These are phyloP conservation scores for Pseudogymnoascus sp. DNA, from an alignment of 2,329 filamentous ascomycete species.

Conservation along the genomic window DNA sequence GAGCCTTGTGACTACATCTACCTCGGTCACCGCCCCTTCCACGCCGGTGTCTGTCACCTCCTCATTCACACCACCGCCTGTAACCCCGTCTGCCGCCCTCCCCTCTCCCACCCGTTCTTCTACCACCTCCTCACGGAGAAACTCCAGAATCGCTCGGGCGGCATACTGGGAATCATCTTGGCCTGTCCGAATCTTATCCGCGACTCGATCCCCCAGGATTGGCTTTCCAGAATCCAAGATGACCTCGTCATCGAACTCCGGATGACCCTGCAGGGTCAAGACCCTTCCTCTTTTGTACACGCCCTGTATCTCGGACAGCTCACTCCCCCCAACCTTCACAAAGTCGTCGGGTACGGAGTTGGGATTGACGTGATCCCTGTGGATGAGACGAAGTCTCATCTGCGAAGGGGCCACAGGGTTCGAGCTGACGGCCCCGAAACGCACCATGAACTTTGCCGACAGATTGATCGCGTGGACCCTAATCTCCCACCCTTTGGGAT, in stretches of 20 bases:
- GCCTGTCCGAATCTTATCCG: neutral
- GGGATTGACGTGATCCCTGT: conserved; percentile 28
- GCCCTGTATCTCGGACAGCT: conserved; percentile 34
- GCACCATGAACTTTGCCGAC: conserved; percentile 19
- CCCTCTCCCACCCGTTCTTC: neutral
- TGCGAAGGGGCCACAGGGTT: neutral
- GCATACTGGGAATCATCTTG: conserved; percentile 27
- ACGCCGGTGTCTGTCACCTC: no score
- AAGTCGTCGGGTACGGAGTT: conserved; percentile 16
- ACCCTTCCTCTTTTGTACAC: conserved; percentile 33
- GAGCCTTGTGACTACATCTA: neutral
- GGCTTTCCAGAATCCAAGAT: conserved; percentile 30
- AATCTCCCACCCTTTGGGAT: conserved; percentile 28
- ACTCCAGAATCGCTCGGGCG: conserved; percentile 27
- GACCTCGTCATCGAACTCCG: conserved; percentile 37
- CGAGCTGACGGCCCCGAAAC: conserved; percentile 16
- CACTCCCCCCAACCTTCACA: conserved; percentile 21
- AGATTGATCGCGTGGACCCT: conserved; percentile 27
- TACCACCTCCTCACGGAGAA: conserved; percentile 22
- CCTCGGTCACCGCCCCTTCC: neutral
- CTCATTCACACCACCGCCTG: no score
- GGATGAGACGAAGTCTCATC: conserved; percentile 34
- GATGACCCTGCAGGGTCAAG: conserved; percentile 37
- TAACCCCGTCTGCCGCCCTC: no score
- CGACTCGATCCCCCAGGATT: conserved; percentile 17